phyloP scores from a whole-genome alignment of 805 yeast genomes.

The Starmerella riodocensis region DNA sequence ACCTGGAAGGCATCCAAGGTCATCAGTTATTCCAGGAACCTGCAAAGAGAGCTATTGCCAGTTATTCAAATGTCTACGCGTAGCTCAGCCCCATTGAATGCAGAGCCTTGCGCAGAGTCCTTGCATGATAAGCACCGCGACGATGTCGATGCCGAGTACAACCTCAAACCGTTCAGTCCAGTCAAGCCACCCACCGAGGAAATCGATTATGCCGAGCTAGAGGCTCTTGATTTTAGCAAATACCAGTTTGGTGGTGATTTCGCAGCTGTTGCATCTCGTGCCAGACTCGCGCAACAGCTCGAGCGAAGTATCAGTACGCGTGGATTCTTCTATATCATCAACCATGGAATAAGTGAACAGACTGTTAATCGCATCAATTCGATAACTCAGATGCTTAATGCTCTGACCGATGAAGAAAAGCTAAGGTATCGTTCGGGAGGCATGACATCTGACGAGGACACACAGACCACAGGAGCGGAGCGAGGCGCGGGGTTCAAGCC shows the following conservation, averaged over 20 bases:
- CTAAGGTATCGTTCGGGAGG: slow-evolving; percentile 33
- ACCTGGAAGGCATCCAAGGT: no score
- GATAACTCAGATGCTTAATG: slow-evolving; percentile 33
- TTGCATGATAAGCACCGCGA: background rate
- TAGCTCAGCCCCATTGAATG: slow-evolving; percentile 11
- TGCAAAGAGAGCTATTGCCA: no score
- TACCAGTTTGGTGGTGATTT: slow-evolving; percentile 28
- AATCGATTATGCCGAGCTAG: slow-evolving; percentile 12
- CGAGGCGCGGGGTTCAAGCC: slow-evolving; percentile 39
- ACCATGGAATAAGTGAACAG: slow-evolving; percentile 32
- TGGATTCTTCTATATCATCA: slow-evolving; percentile 35
- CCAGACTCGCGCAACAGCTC: slow-evolving; percentile 29
- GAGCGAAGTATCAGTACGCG: slow-evolving; percentile 32
- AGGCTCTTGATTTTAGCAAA: slow-evolving; percentile 29
- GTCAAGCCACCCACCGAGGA: slow-evolving; percentile 11
- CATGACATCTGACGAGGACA: slow-evolving; percentile 26
- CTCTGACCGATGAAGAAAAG: slow-evolving; percentile 33
- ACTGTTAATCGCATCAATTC: slow-evolving; percentile 30
- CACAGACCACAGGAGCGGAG: slow-evolving; percentile 32
- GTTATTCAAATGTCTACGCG: no score
- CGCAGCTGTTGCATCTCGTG: slow-evolving; percentile 26
- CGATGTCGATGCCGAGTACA: slow-evolving; percentile 5
- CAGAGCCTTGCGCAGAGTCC: slow-evolving; percentile 3
- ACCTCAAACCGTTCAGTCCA: slow-evolving; percentile 7
- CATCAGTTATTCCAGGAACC: no score